These are phyloP conservation scores for Carallia pectinifolia DNA, from an alignment of 345 rosid species.

Conservation along the genomic window DNA sequence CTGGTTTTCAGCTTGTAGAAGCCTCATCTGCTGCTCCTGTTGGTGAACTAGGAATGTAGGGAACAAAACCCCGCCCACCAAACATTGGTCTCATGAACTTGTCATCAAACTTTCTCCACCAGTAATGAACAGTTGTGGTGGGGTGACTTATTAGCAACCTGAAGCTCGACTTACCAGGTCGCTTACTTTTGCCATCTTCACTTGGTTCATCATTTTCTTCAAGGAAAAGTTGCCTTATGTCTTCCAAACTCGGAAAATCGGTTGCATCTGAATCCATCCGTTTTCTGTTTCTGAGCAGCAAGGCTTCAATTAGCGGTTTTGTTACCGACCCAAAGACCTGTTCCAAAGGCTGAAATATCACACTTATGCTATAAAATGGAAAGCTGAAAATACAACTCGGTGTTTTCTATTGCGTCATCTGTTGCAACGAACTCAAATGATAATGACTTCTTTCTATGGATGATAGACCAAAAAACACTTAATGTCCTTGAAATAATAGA, in stretches of 20 bases:
- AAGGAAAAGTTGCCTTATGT: conserved; percentile 42
- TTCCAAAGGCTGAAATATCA: neutral
- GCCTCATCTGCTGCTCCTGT: conserved; percentile 38
- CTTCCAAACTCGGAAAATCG: conserved; percentile 54
- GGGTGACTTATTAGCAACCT: conserved; percentile 52
- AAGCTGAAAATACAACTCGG: neutral
- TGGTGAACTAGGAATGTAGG: conserved; percentile 52
- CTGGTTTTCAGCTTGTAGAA: conserved; percentile 14
- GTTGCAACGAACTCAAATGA: too few relatives aligned
- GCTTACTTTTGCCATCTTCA: conserved; percentile 21
- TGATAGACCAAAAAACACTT: too few relatives aligned
- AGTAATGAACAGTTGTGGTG: conserved; percentile 49
- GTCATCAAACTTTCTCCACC: conserved; percentile 70
- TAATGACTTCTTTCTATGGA: too few relatives aligned
- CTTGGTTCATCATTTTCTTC: conserved; percentile 50
- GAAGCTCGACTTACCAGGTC: conserved; percentile 27
- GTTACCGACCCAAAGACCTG: conserved; percentile 70
- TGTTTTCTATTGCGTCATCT: too few relatives aligned
- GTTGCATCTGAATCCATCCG: conserved; percentile 39
- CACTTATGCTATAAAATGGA: neutral
- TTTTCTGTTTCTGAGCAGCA: conserved; percentile 39
- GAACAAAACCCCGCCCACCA: conserved; percentile 70
- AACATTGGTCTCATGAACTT: conserved; percentile 67
- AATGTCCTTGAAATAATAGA: too few relatives aligned
- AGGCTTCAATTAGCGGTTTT: conserved; percentile 52